Evolutionary conservation across 139 green algal genomes (phyloP), one percentile per base, ranked within the genome.

Genomic region (Deuterostichococcus epilithicus): DNA sequence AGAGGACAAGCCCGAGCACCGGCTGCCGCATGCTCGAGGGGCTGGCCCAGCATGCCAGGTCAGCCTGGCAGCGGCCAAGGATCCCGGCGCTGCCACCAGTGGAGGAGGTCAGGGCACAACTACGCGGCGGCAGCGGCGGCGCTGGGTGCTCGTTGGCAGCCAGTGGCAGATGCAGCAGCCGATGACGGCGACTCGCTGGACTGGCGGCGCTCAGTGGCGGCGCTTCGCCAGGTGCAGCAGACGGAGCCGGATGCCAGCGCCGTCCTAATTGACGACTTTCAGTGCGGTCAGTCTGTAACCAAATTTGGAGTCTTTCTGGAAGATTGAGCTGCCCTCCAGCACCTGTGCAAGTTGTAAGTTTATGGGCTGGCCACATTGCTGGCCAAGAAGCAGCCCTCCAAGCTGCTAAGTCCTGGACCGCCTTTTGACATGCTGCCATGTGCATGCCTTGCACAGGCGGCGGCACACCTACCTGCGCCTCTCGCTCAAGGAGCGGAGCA

Each of bases 391-490:
- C 63, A 36, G 10, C 63, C 4, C 42, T 52, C 10, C 8, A 23
- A 8, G 42, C 10, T 52, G 44, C 42, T 44, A 34, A 42, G 18
- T 25, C 8, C 30, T 39, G 10, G 13, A 1, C 38, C 37, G 36
- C n/a, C 42, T 52, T 8, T 23, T 52, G 42, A 59, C 13, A 35
- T 65, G 36, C n/a, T 30, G 33, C 38, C 70, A 37, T 76, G 39
- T 79, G 83, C 70, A n/a, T 13, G 42, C 42, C 13, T 8, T 13
- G 13, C 42, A 68, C 87, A 94, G 93, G 73, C 90, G 95, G 30
- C 47, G 69, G 68, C 96, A 99, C 87, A 97, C 84, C 23, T 99
- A 99, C 88, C 87, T 99, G 66, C 87, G 96, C 37, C 97, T 99
- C 45, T 97, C 89, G 6, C 86, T 99, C 25, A 99, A 96, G 3